Conservation (phyloP, 768 basidiomycete species). For the Tulasnella sp. region DNA sequence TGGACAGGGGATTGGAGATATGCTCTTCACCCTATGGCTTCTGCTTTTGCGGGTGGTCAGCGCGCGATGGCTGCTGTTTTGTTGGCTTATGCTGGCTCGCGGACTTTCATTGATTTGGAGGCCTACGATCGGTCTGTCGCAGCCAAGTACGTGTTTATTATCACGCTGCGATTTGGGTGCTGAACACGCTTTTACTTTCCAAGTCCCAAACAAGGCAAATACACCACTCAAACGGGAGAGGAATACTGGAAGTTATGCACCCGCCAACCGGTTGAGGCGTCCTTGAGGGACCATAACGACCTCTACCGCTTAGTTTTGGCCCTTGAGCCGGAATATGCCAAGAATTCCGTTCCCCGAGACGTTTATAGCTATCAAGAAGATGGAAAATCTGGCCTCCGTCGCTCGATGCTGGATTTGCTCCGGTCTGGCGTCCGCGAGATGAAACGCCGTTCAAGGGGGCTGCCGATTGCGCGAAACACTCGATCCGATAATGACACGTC, state of each 20-base stretch:
- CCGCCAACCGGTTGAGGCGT: conserved; percentile 28
- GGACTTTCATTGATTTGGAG: conserved; percentile 25
- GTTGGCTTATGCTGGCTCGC: conserved; percentile 30
- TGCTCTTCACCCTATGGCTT: conserved; percentile 28
- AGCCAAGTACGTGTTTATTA: conserved; percentile 23
- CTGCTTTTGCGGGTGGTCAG: conserved; percentile 27
- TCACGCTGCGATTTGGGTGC: background rate
- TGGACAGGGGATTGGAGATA: background rate
- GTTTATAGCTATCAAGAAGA: background rate
- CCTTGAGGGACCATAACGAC: conserved; percentile 27
- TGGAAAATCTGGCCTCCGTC: background rate
- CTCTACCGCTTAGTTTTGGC: conserved; percentile 28
- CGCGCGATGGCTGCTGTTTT: conserved; percentile 29
- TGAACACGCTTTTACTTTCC: background rate
- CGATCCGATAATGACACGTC: background rate
- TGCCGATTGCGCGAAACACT: background rate
- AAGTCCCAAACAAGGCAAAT: background rate
- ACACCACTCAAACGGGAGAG: background rate
- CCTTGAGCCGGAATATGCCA: conserved; percentile 26
- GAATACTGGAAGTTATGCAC: background rate
- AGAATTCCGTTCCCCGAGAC: background rate
- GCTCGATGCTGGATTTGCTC: conserved; percentile 26
- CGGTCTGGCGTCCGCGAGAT: conserved; percentile 9
- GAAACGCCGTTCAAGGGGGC: conserved; percentile 12
- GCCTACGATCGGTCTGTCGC: conserved; percentile 27